phyloP scores from a whole-genome alignment of 345 rosid species.

The Kandelia obovata region DNA sequence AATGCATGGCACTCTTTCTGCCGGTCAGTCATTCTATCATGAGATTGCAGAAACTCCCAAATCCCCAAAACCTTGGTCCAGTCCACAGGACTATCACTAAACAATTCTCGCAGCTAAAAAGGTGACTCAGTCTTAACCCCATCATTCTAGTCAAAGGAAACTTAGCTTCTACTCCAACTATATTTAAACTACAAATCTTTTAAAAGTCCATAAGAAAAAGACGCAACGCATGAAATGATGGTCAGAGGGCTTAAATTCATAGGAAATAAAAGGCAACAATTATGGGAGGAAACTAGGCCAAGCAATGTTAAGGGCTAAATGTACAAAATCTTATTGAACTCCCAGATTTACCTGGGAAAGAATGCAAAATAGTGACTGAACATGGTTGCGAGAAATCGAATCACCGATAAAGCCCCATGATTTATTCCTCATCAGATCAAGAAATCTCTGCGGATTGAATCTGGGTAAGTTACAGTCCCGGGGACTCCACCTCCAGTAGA shows the following conservation, averaged over 20 bases:
- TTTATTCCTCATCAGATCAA: constrained; percentile 25
- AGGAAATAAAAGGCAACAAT: neutral
- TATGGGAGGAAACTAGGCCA: neutral
- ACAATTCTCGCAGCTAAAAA: neutral
- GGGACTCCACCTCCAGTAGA: constrained; percentile 34
- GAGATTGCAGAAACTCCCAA: neutral
- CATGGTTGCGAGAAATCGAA: constrained; percentile 34
- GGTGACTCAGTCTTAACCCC: neutral
- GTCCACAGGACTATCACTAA: neutral
- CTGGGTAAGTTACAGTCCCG: constrained; percentile 23
- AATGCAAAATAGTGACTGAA: constrained; percentile 33
- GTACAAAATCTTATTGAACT: neutral
- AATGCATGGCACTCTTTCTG: neutral
- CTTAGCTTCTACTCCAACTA: constrained; percentile 23
- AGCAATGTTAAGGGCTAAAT: neutral
- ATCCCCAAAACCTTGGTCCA: neutral
- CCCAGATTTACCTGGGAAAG: constrained; percentile 24
- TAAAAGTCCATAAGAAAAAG: neutral
- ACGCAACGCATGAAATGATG: neutral
- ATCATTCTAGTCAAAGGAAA: neutral
- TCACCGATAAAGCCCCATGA: constrained; percentile 35
- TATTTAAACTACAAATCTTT: neutral
- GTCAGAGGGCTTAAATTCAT: neutral
- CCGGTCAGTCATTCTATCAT: neutral
- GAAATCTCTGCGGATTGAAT: constrained; percentile 22